phyloP scores from a whole-genome alignment of 2,329 filamentous ascomycete species.

The Colletotrichum trifolii region DNA sequence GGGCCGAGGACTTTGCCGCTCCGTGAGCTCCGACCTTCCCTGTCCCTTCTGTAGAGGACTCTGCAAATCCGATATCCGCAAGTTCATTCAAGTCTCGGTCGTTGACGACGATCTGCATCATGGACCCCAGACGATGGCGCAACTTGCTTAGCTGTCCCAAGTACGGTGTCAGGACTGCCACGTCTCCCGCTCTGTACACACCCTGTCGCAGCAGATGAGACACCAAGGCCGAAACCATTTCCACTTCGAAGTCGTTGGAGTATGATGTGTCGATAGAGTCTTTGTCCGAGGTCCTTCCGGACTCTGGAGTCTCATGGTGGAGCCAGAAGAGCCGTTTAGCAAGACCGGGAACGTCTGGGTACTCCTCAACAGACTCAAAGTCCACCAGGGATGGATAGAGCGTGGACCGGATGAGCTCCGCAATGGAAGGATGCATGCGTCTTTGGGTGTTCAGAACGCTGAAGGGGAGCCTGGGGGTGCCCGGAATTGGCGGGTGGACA shows the following conservation, averaged over 20 bases:
- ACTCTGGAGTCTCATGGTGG: conserved; percentile 56
- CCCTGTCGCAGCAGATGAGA: conserved; percentile 75
- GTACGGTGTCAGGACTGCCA: conserved; percentile 78
- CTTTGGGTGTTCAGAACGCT: conserved; percentile 66
- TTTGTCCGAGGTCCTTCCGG: conserved; percentile 31
- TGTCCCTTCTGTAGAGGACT: conserved; percentile 30
- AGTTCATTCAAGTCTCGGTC: conserved; percentile 71
- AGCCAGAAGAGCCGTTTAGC: conserved; percentile 68
- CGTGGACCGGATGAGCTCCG: conserved; percentile 65
- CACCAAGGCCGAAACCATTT: conserved; percentile 72
- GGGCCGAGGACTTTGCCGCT: conserved; percentile 48
- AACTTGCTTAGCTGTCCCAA: conserved; percentile 66
- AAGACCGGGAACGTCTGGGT: conserved; percentile 66
- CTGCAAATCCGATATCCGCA: conserved; percentile 47
- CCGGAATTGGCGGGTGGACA: conserved; percentile 44
- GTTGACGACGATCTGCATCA: conserved; percentile 71
- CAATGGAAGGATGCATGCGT: conserved; percentile 73
- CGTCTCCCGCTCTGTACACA: conserved; percentile 66
- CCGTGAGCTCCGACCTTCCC: conserved; percentile 21
- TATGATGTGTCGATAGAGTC: conserved; percentile 56
- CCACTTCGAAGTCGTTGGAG: conserved; percentile 69
- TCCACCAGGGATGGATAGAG: conserved; percentile 69
- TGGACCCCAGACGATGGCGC: conserved; percentile 53
- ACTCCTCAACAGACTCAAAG: conserved; percentile 47
- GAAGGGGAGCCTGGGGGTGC: conserved; percentile 42